Conservation (phyloP, 1,284 basidiomycete genomes). For the Meripilus lineatus region DNA sequence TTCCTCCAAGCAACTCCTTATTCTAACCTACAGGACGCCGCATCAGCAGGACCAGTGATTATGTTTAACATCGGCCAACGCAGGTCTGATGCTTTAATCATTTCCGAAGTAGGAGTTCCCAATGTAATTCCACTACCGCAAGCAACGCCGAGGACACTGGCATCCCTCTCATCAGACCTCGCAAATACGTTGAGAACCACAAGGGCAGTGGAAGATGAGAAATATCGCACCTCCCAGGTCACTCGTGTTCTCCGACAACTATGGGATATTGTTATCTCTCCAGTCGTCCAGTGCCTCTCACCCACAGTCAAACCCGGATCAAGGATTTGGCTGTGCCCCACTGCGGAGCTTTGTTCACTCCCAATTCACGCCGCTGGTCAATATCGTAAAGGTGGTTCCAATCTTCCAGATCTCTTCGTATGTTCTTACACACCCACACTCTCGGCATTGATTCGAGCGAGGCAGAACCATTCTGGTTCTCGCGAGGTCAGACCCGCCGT, state of each 20-base stretch:
- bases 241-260: not conserved
- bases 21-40: constrained; percentile 1
- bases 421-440: constrained; percentile 24
- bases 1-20: constrained; percentile 8
- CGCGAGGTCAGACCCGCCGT: not conserved
- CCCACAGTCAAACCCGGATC: not conserved
- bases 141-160: not conserved
- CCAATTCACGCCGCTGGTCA: constrained; percentile 13
- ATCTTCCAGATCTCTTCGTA: constrained; percentile 13
- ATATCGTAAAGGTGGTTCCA: constrained; percentile 5
- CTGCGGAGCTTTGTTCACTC: constrained; percentile 6
- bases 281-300: not conserved
- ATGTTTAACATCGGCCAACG: constrained; percentile 4
- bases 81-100: constrained; percentile 4
- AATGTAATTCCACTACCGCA: not conserved
- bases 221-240: not conserved
- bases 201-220: not conserved
- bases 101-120: not conserved
- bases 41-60: constrained; percentile 6
- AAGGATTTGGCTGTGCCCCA: constrained; percentile 11
- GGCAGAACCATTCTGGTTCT: constrained; percentile 1
- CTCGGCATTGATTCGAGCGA: constrained; percentile 9
- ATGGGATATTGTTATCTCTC: not conserved
- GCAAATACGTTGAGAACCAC: not conserved
- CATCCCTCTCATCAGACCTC: not conserved